Base-by-base conservation (phyloP, 352 stramenopile genomes). In the Globisporangium radiosum region DNA sequence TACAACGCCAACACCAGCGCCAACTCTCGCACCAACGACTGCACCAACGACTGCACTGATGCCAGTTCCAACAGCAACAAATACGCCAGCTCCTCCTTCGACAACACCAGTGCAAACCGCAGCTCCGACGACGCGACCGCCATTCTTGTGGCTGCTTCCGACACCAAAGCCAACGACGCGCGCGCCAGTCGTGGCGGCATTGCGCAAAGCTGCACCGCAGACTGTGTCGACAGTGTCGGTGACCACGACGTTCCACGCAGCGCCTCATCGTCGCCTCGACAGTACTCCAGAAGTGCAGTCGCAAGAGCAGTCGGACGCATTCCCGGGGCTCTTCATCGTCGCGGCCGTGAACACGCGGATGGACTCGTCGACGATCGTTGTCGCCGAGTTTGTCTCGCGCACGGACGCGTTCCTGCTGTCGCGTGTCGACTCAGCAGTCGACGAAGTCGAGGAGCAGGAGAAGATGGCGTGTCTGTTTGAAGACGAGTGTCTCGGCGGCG, bases 401-500 rank as follows among this genome's bases (percentile, higher is more conserved):
- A 67, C 56, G 1, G 43, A 60, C 47, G 45, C 60, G 45, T 61
- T 71, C 4, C 36, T 47, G 13, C 37, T 36, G 9, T 19, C 47
- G 13, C 42, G 44, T 7, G n/a, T 15, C 4, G 38, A 59, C n/a
- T 47, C 60, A 14, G 55, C 63, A 7, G 56, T 55, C 11, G 47
- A 68, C 33, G 8, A 49, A 1, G 39, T 50, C 3, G 47, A 58
- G 5, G 62, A 81, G 62, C 57, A 75, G 15, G 66, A 81, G 59
- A 73, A 68, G 54, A 78, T 81, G 72, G 48, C 73, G 44, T 81
- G 72, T 52, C 52, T 77, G 47, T 78, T 73, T 39, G 64, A 77
- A 51, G 63, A 79, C 55, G 50, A 70, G 59, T 78, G 69, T 40
- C 66, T 62, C 19, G 70, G 71, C 37, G 71, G 73, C 5, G 59